Percentiles rank a stretch among this genome's conserved stretches.
Conservation (phyloP, 768 basidiomycete species). For the Saitozyma podzolica region DNA sequence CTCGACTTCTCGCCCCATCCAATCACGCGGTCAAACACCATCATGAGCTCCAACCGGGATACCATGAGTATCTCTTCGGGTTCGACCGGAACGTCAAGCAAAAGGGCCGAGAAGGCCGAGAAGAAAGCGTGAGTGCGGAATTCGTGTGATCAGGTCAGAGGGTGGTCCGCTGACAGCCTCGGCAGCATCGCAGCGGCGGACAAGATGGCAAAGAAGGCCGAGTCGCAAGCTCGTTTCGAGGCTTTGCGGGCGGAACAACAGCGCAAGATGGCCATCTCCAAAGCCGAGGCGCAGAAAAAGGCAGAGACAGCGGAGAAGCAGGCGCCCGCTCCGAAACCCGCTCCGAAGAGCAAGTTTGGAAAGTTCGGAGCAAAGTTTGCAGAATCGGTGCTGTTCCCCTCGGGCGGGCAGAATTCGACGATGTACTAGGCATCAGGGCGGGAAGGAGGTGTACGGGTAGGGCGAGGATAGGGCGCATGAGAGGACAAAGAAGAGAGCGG, state of each 20-base stretch:
- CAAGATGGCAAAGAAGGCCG: slow-evolving; percentile 32
- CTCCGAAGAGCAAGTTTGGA: slow-evolving; percentile 29
- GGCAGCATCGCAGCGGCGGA: slow-evolving; percentile 29
- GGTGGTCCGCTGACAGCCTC: not conserved
- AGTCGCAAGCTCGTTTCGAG: slow-evolving; percentile 31
- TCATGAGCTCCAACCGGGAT: slow-evolving; percentile 8
- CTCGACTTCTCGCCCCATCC: not conserved
- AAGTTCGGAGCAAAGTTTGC: slow-evolving; percentile 34
- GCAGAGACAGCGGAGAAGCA: slow-evolving; percentile 19
- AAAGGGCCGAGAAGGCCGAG: slow-evolving; percentile 26
- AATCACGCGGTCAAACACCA: slow-evolving; percentile 6
- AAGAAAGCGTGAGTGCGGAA: slow-evolving; percentile 17
- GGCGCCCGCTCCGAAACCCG: slow-evolving; percentile 2
- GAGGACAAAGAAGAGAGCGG: too few relatives aligned
- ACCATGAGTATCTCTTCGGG: slow-evolving; percentile 28
- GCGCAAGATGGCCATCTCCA: slow-evolving; percentile 20
- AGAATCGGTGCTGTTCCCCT: slow-evolving; percentile 36
- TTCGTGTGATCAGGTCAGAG: not conserved
- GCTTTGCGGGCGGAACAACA: slow-evolving; percentile 30
- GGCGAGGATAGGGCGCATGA: too few relatives aligned
- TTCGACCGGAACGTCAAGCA: slow-evolving; percentile 27
- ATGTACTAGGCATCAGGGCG: slow-evolving; percentile 14
- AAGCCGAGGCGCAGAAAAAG: slow-evolving; percentile 28
- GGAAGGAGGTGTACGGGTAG: too few relatives aligned
- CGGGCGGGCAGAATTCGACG: slow-evolving; percentile 18